Evolutionary conservation across 2,329 filamentous ascomycete species (phyloP).

Genomic region (Neofusicoccum cordaticola): DNA sequence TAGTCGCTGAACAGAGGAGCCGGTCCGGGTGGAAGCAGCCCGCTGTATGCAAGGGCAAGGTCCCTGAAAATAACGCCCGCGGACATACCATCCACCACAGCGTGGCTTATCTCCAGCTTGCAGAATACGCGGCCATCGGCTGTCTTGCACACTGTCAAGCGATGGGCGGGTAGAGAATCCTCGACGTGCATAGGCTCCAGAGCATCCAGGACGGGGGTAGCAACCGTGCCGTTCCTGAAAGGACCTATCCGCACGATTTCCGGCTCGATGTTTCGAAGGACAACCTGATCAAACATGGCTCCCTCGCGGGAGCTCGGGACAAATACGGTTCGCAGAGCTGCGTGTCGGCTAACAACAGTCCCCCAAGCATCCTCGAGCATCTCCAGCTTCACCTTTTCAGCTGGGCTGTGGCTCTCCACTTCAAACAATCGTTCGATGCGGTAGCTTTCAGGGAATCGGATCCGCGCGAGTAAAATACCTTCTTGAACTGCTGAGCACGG

Average conservation of each 20-base stretch:
- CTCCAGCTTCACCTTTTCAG: slow-evolving; percentile 24
- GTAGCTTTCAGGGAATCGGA: not conserved
- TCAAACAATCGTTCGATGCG: not conserved
- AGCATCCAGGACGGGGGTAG: not conserved
- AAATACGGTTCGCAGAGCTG: slow-evolving; percentile 33
- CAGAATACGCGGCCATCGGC: slow-evolving; percentile 28
- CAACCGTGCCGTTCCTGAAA: not conserved
- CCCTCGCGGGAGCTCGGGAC: slow-evolving; percentile 34
- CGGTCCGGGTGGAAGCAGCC: slow-evolving; percentile 24
- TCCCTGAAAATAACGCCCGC: slow-evolving; percentile 31
- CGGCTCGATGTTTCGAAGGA: slow-evolving; percentile 27
- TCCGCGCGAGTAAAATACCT: not conserved
- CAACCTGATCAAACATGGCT: slow-evolving; percentile 36
- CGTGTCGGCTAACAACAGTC: slow-evolving; percentile 32
- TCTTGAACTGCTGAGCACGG: not conserved
- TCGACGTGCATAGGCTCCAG: slow-evolving; percentile 29
- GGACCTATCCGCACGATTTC: slow-evolving; percentile 20
- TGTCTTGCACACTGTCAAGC: slow-evolving; percentile 30
- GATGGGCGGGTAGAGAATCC: slow-evolving; percentile 32
- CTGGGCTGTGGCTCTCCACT: slow-evolving; percentile 19
- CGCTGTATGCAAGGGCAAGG: slow-evolving; percentile 31
- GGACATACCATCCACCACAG: slow-evolving; percentile 34
- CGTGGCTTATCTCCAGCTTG: slow-evolving; percentile 36
- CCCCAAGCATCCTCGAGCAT: slow-evolving; percentile 29
- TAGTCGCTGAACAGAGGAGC: slow-evolving; percentile 36